Evolutionary conservation across 2,329 filamentous ascomycete genomes (phyloP).

Genomic region (Trichophyton rubrum): DNA sequence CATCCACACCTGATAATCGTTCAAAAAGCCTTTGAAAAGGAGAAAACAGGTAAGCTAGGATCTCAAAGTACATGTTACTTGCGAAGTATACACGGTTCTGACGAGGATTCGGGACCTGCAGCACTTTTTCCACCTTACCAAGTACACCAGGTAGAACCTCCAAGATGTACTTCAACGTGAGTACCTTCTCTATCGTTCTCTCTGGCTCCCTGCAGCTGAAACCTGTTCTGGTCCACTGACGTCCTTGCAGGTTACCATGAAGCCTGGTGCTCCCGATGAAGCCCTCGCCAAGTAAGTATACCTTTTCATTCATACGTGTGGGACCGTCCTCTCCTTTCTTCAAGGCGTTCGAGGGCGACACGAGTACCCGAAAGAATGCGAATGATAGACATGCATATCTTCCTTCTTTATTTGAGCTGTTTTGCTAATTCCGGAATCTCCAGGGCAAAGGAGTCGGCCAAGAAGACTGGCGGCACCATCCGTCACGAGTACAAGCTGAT

Average conservation of each 20-base stretch:
- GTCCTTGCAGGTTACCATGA: conserved; percentile 58
- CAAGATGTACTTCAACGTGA: conserved; percentile 6
- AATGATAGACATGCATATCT: neutral
- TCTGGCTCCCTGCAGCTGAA: neutral
- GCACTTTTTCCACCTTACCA: neutral
- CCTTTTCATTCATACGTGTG: neutral
- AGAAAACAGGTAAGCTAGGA: neutral
- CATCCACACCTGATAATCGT: neutral
- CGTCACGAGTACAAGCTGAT: conserved; percentile 72
- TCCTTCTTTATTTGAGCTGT: neutral
- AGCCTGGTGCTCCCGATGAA: conserved; percentile 52
- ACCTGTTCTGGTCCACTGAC: neutral
- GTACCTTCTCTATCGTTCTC: neutral
- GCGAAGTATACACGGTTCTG: neutral
- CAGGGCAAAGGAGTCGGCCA: conserved; percentile 65
- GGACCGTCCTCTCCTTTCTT: neutral
- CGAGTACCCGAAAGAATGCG: neutral
- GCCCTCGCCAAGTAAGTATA: conserved; percentile 53
- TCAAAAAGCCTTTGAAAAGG: neutral
- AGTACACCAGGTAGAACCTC: neutral
- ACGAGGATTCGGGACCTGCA: neutral
- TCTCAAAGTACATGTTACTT: neutral
- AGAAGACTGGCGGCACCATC: conserved; percentile 69
- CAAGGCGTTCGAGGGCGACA: neutral
- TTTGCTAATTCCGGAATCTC: conserved; percentile 10